Conservation (phyloP, 495 filamentous ascomycete genomes). For the Tuber aestivum region DNA sequence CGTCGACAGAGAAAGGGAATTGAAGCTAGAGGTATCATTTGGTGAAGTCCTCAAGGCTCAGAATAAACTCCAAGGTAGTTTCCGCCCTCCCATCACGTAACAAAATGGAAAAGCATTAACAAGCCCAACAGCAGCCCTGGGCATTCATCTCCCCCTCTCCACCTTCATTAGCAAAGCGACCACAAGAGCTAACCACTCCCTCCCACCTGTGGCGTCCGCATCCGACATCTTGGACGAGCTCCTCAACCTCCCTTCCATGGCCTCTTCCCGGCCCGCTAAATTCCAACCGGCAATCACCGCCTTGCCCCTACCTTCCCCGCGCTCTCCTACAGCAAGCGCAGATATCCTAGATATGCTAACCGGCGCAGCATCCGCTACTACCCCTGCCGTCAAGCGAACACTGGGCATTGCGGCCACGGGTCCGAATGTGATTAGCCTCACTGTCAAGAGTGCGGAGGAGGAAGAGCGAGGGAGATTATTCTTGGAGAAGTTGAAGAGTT, state of each 20-base stretch:
- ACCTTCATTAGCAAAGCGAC: slow-evolving; percentile 80
- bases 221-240: slow-evolving; percentile 86
- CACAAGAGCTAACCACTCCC: slow-evolving; percentile 74
- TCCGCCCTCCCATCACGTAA: neutral
- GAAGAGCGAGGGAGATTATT: slow-evolving; percentile 74
- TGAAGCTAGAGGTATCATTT: slow-evolving; percentile 71
- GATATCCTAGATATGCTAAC: slow-evolving; percentile 78
- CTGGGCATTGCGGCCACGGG: slow-evolving; percentile 46
- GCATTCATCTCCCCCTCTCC: slow-evolving; percentile 73
- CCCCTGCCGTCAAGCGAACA: slow-evolving; percentile 37
- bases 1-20: slow-evolving; percentile 48
- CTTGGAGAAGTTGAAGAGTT: slow-evolving; percentile 71
- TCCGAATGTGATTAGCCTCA: slow-evolving; percentile 74
- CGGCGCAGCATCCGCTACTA: slow-evolving; percentile 45
- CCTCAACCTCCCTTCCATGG: slow-evolving; percentile 56
- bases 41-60: slow-evolving; percentile 70
- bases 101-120: neutral
- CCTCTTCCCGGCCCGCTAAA: slow-evolving; percentile 43
- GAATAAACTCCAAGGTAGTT: slow-evolving; percentile 60
- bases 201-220: slow-evolving; percentile 65
- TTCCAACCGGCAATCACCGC: slow-evolving; percentile 41
- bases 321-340: slow-evolving; percentile 41
- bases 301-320: slow-evolving; percentile 65
- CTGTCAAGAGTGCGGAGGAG: slow-evolving; percentile 61
- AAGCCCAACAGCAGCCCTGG: slow-evolving; percentile 49